A percentile compares a stretch with the other conserved stretches of the same genome.
These are phyloP conservation scores for Collybia nuda DNA, from an alignment of 768 basidiomycete genomes.

Conservation along the genomic window DNA sequence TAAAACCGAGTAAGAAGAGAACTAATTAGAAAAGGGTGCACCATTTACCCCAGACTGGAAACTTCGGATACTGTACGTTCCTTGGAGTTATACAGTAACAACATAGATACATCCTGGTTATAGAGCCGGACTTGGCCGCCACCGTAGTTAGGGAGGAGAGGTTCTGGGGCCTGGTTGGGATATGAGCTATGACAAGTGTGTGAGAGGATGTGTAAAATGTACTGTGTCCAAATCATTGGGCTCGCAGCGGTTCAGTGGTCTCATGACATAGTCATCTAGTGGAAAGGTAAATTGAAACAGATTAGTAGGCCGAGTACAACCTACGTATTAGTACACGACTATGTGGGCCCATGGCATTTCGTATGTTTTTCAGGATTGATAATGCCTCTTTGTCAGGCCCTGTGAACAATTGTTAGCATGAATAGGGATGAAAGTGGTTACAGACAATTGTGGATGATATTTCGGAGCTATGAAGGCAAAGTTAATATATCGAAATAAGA, in stretches of 20 bases:
- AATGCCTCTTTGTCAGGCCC: slow-evolving; percentile 32
- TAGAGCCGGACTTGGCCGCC: slow-evolving; percentile 38
- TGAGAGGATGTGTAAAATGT: too few relatives aligned
- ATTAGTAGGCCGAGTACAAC: too few relatives aligned
- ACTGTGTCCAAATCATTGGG: not conserved
- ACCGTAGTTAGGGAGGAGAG: slow-evolving; percentile 48
- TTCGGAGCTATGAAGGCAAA: slow-evolving; percentile 19
- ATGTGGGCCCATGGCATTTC: slow-evolving; percentile 23
- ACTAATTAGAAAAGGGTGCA: too few relatives aligned
- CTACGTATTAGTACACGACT: slow-evolving; percentile 32
- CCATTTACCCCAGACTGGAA: slow-evolving; percentile 34
- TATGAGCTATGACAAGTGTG: too few relatives aligned
- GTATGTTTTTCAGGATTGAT: slow-evolving; percentile 26
- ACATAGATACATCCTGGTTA: slow-evolving; percentile 47
- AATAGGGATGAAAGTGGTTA: too few relatives aligned
- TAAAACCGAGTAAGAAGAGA: too few relatives aligned
- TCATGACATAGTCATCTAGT: too few relatives aligned
- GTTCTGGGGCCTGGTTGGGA: slow-evolving; percentile 36
- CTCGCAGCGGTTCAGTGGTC: too few relatives aligned
- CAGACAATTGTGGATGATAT: too few relatives aligned
- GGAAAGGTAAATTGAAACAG: too few relatives aligned
- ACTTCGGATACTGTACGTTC: slow-evolving; percentile 43
- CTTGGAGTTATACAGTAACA: slow-evolving; percentile 36
- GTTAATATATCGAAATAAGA: not conserved
- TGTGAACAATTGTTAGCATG: too few relatives aligned